Percentiles rank a stretch among this genome's conserved stretches.
Conservation (phyloP, 495 filamentous ascomycete genomes). For the Daldinia bambusicola region DNA sequence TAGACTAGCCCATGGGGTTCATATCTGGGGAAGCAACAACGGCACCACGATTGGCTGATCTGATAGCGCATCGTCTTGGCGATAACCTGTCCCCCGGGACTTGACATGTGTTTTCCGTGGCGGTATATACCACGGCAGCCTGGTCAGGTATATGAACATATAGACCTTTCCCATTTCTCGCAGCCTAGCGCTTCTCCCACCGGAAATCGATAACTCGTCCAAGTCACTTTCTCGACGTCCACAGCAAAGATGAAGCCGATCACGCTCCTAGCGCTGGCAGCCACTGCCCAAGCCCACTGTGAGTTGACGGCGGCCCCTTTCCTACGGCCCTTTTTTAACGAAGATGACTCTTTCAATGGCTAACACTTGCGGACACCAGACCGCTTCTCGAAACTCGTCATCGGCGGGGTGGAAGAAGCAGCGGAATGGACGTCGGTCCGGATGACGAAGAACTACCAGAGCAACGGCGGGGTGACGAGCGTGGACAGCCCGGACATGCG, state of each 20-base stretch:
- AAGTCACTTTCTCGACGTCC: not conserved
- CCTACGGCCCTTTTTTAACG: no score
- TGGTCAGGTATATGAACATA: constrained; percentile 25
- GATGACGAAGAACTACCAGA: constrained; percentile 62
- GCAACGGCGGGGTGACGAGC: constrained; percentile 54
- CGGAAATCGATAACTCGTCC: constrained; percentile 4
- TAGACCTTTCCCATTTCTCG: not conserved
- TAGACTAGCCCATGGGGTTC: constrained; percentile 20
- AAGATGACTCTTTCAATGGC: not conserved
- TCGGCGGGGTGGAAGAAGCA: constrained; percentile 49
- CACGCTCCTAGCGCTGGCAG: constrained; percentile 33
- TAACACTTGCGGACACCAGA: constrained; percentile 36
- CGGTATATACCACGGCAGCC: not conserved
- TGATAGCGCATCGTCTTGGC: constrained; percentile 31
- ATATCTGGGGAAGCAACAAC: constrained; percentile 33
- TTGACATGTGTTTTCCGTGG: constrained; percentile 22
- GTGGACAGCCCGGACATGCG: constrained; percentile 54
- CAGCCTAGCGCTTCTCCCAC: constrained; percentile 11
- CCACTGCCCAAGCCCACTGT: constrained; percentile 44
- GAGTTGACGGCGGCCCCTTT: not conserved
- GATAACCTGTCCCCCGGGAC: constrained; percentile 31
- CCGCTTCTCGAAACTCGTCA: constrained; percentile 53
- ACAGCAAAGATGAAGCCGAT: constrained; percentile 35
- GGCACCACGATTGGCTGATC: constrained; percentile 19
- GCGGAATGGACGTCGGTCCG: constrained; percentile 57